These are phyloP conservation scores for Candida berthetii DNA, from an alignment of 805 yeast genomes.

Conservation along the genomic window DNA sequence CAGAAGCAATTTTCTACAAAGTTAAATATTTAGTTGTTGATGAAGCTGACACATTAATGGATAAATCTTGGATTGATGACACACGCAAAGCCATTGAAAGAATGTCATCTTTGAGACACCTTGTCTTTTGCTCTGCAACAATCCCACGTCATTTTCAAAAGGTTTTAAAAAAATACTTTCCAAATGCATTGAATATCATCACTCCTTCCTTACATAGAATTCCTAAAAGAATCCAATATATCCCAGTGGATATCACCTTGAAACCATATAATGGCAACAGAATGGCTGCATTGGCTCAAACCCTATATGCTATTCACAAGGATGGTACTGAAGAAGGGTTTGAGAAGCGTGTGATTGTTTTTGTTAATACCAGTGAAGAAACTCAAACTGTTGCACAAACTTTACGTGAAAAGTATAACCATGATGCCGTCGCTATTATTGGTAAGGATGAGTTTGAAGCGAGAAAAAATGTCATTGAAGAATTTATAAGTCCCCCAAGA, in stretches of 20 bases:
- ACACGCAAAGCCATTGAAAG: conserved; percentile 49
- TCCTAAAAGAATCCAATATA: conserved; percentile 69
- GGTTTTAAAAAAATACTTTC: conserved; percentile 54
- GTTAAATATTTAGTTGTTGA: conserved; percentile 70
- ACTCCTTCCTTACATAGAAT: conserved; percentile 82
- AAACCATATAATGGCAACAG: conserved; percentile 84
- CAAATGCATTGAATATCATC: conserved; percentile 57
- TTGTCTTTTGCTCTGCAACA: conserved; percentile 85
- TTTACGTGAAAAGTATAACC: conserved; percentile 42
- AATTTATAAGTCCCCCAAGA: conserved; percentile 57
- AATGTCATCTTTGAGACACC: conserved; percentile 49
- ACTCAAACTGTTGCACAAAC: conserved; percentile 53
- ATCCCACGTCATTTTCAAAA: conserved; percentile 73
- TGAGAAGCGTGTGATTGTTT: conserved; percentile 77
- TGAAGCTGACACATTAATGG: conserved; percentile 92
- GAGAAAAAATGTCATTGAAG: conserved; percentile 40
- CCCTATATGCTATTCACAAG: conserved; percentile 74
- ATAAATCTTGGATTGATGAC: conserved; percentile 65
- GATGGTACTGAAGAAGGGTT: conserved; percentile 76
- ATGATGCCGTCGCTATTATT: conserved; percentile 58
- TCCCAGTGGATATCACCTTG: conserved; percentile 67
- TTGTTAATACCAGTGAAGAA: conserved; percentile 70
- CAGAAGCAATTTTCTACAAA: conserved; percentile 34
- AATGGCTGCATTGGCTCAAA: conserved; percentile 81
- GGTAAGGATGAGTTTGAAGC: conserved; percentile 60